A percentile compares a stretch with the other conserved stretches of the same genome.
Evolutionary conservation across 2,329 filamentous ascomycete genomes (phyloP).

Genomic region (Paraconiothyrium brasiliense): DNA sequence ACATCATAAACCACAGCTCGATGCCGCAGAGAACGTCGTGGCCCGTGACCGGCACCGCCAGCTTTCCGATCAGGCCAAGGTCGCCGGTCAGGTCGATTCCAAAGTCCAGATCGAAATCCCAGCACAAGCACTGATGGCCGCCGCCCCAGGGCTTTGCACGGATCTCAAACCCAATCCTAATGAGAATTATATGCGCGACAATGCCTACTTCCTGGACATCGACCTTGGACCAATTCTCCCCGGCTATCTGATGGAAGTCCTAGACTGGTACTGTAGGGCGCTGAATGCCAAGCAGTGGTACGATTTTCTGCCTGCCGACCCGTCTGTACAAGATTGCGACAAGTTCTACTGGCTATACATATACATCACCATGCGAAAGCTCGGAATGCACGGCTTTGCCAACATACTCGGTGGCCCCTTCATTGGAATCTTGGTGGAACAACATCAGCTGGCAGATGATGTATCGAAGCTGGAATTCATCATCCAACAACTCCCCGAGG

Average conservation of each 20-base stretch:
- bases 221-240: conserved; percentile 16
- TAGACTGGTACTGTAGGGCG: conserved; percentile 17
- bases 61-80: conserved; percentile 16
- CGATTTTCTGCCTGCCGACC: conserved; percentile 12
- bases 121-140: conserved; percentile 11
- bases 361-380: conserved; percentile 17
- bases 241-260: conserved; percentile 18
- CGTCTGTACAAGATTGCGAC: conserved; percentile 16
- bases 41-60: conserved; percentile 16
- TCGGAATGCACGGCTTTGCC: conserved; percentile 17
- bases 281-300: conserved; percentile 8
- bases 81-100: neutral
- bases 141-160: conserved; percentile 10
- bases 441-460: conserved; percentile 17
- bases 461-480: neutral
- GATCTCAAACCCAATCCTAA: neutral
- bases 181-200: neutral
- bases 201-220: neutral
- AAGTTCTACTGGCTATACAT: conserved; percentile 22
- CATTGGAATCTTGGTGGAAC: conserved; percentile 9
- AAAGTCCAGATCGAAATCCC: conserved; percentile 17
- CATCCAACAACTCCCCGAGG: neutral
- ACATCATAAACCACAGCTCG: conserved; percentile 12
- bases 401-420: conserved; percentile 11
- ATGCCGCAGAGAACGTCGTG: conserved; percentile 14